phyloP scores from a whole-genome alignment of 495 filamentous ascomycete species.

The Aspergillus bertholletiae region DNA sequence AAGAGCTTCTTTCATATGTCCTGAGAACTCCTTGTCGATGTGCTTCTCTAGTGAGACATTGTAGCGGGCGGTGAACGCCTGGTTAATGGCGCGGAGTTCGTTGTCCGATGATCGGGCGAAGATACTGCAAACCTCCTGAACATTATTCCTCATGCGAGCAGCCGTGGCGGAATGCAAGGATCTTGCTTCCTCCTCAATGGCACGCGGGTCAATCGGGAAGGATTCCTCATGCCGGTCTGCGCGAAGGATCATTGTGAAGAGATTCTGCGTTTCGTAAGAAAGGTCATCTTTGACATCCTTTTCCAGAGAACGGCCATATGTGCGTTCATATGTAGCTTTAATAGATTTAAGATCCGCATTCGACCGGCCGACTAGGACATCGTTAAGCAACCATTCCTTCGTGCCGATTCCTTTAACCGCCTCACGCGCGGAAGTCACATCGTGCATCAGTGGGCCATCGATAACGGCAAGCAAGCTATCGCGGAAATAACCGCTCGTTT shows the following conservation, averaged over 20 bases:
- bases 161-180: slow-evolving; percentile 72
- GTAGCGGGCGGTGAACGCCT: slow-evolving; percentile 66
- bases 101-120: slow-evolving; percentile 68
- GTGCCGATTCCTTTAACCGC: slow-evolving; percentile 79
- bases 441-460: slow-evolving; percentile 71
- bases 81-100: slow-evolving; percentile 76
- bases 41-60: slow-evolving; percentile 63
- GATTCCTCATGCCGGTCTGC: slow-evolving; percentile 72
- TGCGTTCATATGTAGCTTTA: slow-evolving; percentile 67
- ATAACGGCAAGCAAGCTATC: slow-evolving; percentile 65
- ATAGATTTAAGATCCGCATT: slow-evolving; percentile 85
- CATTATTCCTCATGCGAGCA: slow-evolving; percentile 66
- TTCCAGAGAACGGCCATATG: slow-evolving; percentile 58
- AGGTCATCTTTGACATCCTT: slow-evolving; percentile 71
- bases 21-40: slow-evolving; percentile 76
- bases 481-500: slow-evolving; percentile 71
- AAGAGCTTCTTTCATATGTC: slow-evolving; percentile 89
- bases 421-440: slow-evolving; percentile 59
- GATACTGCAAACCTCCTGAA: slow-evolving; percentile 71
- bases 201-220: slow-evolving; percentile 61
- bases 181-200: slow-evolving; percentile 67
- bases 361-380: slow-evolving; percentile 74
- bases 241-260: slow-evolving; percentile 75
- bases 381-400: slow-evolving; percentile 80
- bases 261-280: slow-evolving; percentile 74